Conservation (phyloP, 495 filamentous ascomycete genomes). For the Parmelia sp. region DNA sequence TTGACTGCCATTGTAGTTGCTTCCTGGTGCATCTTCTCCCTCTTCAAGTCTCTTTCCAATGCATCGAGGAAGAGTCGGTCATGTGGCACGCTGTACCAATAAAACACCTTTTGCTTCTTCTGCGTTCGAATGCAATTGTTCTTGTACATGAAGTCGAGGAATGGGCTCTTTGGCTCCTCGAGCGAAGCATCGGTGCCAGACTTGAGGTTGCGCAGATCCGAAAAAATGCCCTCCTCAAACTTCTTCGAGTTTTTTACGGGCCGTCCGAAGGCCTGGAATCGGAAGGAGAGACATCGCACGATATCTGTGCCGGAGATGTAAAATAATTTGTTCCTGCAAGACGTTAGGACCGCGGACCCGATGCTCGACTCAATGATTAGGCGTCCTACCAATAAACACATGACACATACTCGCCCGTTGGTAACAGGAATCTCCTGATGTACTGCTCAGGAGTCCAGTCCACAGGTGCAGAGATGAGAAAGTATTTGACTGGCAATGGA, state of each 20-base stretch:
- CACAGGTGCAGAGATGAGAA: constrained; percentile 95
- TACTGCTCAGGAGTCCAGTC: constrained; percentile 97
- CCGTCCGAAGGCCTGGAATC: constrained; percentile 96
- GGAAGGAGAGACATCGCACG: constrained; percentile 93
- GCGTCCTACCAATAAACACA: constrained; percentile 83
- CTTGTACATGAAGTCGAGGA: constrained; percentile 98
- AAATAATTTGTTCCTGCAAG: constrained; percentile 89
- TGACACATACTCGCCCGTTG: constrained; percentile 97
- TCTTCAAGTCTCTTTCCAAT: constrained; percentile 91
- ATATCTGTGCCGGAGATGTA: constrained; percentile 99
- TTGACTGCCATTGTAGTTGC: constrained; percentile 92
- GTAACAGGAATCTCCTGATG: constrained; percentile 88
- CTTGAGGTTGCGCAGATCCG: constrained; percentile 94
- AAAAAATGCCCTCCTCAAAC: constrained; percentile 99
- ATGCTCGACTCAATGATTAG: constrained; percentile 5
- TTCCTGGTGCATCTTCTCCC: constrained; percentile 98
- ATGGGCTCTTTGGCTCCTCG: constrained; percentile 96
- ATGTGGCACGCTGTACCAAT: constrained; percentile 99
- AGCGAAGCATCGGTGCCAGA: constrained; percentile 98
- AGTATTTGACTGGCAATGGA: constrained; percentile 80
- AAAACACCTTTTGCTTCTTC: constrained; percentile 99
- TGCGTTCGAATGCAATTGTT: constrained; percentile 99
- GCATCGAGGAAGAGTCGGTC: constrained; percentile 97
- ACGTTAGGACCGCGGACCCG: constrained; percentile 28
- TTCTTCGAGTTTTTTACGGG: constrained; percentile 99